Conservation (phyloP, 2,329 filamentous ascomycete species). For the Acephala macrosclerotiorum region DNA sequence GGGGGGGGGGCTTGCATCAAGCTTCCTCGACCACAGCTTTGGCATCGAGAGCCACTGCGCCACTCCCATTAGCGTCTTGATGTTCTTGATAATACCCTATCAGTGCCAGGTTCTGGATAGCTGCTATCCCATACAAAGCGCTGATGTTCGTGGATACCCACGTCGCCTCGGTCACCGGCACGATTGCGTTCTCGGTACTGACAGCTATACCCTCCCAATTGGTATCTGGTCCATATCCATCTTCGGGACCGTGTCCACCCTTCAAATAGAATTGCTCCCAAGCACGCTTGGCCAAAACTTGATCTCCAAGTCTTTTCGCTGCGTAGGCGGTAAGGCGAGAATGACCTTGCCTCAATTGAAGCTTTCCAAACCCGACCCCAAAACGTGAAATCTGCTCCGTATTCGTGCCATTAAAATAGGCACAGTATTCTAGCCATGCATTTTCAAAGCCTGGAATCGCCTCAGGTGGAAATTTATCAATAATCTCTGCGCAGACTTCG, state of each 20-base stretch:
- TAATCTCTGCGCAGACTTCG: slow-evolving; percentile 63
- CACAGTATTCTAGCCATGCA: slow-evolving; percentile 66
- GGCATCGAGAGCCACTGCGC: neutral
- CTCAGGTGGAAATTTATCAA: slow-evolving; percentile 56
- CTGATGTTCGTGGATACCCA: slow-evolving; percentile 66
- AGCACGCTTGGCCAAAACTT: slow-evolving; percentile 56
- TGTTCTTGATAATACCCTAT: slow-evolving; percentile 22
- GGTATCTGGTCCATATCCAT: slow-evolving; percentile 51
- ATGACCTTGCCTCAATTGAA: slow-evolving; percentile 62
- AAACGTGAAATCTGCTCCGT: slow-evolving; percentile 61
- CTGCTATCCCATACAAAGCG: slow-evolving; percentile 63
- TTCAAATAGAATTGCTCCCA: slow-evolving; percentile 61
- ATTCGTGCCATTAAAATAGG: slow-evolving; percentile 59
- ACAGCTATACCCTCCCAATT: slow-evolving; percentile 50
- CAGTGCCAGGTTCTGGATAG: slow-evolving; percentile 61
- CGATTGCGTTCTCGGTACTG: slow-evolving; percentile 52
- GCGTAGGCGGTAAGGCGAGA: slow-evolving; percentile 64
- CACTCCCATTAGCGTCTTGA: neutral
- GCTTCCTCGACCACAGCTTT: neutral
- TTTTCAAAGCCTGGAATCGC: slow-evolving; percentile 57
- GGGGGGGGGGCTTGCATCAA: neutral
- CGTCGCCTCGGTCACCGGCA: slow-evolving; percentile 59
- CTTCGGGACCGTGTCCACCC: slow-evolving; percentile 54
- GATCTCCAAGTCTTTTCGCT: slow-evolving; percentile 52
- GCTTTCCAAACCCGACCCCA: slow-evolving; percentile 54